phyloP scores from a whole-genome alignment of 805 yeast genomes.

The Priceomyces melissophilus region DNA sequence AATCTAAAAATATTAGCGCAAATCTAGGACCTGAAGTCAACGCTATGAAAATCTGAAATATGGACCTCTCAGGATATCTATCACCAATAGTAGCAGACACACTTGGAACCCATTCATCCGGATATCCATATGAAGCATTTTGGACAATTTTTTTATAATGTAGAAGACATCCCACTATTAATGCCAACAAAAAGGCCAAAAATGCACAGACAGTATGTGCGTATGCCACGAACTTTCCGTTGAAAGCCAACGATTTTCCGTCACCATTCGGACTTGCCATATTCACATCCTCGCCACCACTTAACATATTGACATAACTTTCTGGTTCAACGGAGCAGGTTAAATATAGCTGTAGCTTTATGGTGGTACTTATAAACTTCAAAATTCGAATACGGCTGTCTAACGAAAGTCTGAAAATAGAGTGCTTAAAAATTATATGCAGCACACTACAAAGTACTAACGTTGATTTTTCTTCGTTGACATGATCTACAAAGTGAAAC shows the following conservation, averaged over 20 bases:
- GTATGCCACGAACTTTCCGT: slow-evolving; percentile 64
- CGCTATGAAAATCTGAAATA: slow-evolving; percentile 90
- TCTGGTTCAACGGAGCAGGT: background rate
- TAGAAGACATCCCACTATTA: slow-evolving; percentile 66
- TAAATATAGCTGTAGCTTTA: too few species aligned
- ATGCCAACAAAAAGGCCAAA: slow-evolving; percentile 72
- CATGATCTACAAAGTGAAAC: too few species aligned
- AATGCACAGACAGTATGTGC: slow-evolving; percentile 73
- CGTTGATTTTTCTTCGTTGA: too few species aligned
- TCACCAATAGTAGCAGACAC: slow-evolving; percentile 98
- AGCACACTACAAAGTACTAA: too few species aligned
- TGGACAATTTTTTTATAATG: slow-evolving; percentile 87
- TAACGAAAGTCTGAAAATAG: too few species aligned
- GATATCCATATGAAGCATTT: slow-evolving; percentile 85
- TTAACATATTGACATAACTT: background rate
- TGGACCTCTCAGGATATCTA: slow-evolving; percentile 89
- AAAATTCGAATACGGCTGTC: too few species aligned
- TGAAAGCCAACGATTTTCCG: slow-evolving; percentile 29
- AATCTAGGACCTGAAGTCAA: slow-evolving; percentile 92
- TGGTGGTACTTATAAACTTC: too few species aligned
- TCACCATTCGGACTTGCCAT: background rate
- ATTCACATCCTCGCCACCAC: background rate
- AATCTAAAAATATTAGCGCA: slow-evolving; percentile 51
- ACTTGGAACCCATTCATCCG: slow-evolving; percentile 98
- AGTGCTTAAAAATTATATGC: too few species aligned